Evolutionary conservation across 768 basidiomycete genomes (phyloP), one percentile per base, ranked within the genome.

Genomic region (Rhodosporidiobolus odoratus): DNA sequence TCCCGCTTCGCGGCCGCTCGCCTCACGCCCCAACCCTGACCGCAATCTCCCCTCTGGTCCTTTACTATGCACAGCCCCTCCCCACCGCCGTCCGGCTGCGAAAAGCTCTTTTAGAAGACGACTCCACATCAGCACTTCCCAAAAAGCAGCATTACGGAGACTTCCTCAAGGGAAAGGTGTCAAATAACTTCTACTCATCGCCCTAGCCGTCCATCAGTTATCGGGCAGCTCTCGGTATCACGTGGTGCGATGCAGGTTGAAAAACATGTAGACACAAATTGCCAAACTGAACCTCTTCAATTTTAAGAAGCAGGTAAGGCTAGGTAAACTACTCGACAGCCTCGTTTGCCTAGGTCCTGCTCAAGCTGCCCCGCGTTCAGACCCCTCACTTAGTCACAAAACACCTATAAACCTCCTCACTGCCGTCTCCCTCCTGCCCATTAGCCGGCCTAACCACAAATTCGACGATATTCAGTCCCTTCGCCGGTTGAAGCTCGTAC

Each of bases 91-190:
- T 83, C 35, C 84, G 87, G 0, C 62, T 60, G 1, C 69, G 62
- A 9, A 35, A 53, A 1, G n/a, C 41, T 75, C 84, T 16, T 13
- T 3, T 43, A 21, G 40, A 27, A 23, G n/a, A 6, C 37, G n/a
- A 10, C 32, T n/a, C n/a, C n/a, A 43, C n/a, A 10, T 5, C 45
- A 21, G 6, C 62, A 23, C 77, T 47, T 30, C 83, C 84, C 63
- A 61, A 83, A 53, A 80, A 86, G 0, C 83, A 88, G 2, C 79
- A 86, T 2, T 94, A 95, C 79, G 91, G 92, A 5, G 85, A 91
- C 9, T 93, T 91, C 78, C 80, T 94, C 70, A 62, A 85, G 77
- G 77, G 77, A 25, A 93, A 93, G 77, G 90, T 93, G n/a, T n/a
- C n/a, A n/a, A n/a, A n/a, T n/a, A n/a, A n/a, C n/a, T n/a, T n/a